Conservation (phyloP, 352 stramenopile genomes). For the Phytophthora megakarya region DNA sequence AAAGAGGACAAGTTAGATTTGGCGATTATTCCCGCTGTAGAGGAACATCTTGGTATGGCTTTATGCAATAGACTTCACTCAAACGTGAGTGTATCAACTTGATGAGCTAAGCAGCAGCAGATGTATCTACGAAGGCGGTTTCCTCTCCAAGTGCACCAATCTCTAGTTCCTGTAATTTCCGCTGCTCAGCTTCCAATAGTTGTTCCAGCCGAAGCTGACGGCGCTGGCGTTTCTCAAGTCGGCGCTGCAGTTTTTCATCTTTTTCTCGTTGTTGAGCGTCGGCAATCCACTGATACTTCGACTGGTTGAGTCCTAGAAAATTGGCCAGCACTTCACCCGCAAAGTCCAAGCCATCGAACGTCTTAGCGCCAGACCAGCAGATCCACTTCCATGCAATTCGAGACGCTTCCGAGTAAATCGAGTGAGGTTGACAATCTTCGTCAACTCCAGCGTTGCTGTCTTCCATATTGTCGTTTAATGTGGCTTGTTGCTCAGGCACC, state of each 20-base stretch:
- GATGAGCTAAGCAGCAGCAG: conserved; percentile 5
- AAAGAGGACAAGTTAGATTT: neutral
- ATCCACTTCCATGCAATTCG: conserved; percentile 63
- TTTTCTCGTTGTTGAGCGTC: conserved; percentile 73
- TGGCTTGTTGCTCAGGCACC: neutral
- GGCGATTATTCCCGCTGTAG: neutral
- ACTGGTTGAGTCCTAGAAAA: conserved; percentile 83
- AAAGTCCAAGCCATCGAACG: conserved; percentile 78
- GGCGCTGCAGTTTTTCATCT: conserved; percentile 61
- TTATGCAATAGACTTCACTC: neutral
- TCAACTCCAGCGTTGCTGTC: conserved; percentile 5
- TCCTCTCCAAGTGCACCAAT: conserved; percentile 21
- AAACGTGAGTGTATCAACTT: neutral
- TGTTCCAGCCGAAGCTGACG: conserved; percentile 70
- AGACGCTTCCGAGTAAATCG: conserved; percentile 17
- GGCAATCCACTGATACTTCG: conserved; percentile 87
- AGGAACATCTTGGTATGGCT: neutral
- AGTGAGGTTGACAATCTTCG: neutral
- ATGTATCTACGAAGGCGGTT: conserved; percentile 4
- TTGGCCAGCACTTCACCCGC: conserved; percentile 78
- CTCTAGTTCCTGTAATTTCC: conserved; percentile 73
- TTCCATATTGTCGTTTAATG: neutral
- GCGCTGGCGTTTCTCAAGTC: conserved; percentile 63
- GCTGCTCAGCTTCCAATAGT: conserved; percentile 68
- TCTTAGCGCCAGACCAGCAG: conserved; percentile 68